phyloP scores from a whole-genome alignment of 768 basidiomycete species.

The Mycena sanguinolenta region DNA sequence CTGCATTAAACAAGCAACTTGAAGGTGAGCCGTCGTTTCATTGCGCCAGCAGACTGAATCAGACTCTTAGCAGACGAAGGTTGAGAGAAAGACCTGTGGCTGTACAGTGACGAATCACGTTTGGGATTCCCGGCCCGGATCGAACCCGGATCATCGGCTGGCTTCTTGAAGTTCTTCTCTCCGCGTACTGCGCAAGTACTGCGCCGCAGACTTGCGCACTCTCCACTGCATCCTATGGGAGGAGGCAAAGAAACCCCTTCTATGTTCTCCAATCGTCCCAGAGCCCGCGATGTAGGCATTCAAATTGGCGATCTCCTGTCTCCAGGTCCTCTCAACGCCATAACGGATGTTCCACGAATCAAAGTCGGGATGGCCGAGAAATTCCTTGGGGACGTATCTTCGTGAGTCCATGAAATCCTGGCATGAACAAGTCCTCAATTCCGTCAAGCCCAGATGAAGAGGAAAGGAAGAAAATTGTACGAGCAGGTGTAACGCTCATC shows the following conservation, averaged over 20 bases:
- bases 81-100: too few species aligned
- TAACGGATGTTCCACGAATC: constrained; percentile 35
- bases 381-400: constrained; percentile 21
- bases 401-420: constrained; percentile 7
- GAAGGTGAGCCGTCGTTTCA: too few species aligned
- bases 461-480: constrained; percentile 33
- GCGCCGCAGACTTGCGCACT: neutral
- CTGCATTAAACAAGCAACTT: too few species aligned
- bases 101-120: too few species aligned
- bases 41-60: too few species aligned
- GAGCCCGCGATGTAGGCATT: constrained; percentile 33
- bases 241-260: neutral
- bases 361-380: constrained; percentile 32
- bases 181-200: too few species aligned
- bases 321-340: constrained; percentile 30
- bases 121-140: too few species aligned
- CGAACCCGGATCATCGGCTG: too few species aligned
- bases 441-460: constrained; percentile 24
- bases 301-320: constrained; percentile 26
- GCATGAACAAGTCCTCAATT: neutral
- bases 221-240: neutral
- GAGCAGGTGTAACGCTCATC: constrained; percentile 34
- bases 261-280: constrained; percentile 13
- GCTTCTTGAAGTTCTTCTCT: too few species aligned
- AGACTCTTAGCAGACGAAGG: too few species aligned